These are phyloP conservation scores for Euphrasia arctica DNA, from an alignment of 305 asterid genomes.

Conservation along the genomic window DNA sequence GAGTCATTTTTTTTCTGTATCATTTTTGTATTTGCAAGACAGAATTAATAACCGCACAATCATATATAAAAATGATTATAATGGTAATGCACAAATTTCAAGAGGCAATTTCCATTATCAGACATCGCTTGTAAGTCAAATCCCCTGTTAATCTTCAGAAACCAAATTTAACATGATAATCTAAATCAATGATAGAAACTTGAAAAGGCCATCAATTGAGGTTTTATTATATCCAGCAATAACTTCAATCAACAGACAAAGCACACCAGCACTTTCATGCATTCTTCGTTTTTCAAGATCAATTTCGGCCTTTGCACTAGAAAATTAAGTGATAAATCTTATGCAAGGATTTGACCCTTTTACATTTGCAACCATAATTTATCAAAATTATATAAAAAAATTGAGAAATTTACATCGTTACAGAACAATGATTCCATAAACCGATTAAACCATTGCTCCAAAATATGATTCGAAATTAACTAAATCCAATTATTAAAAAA, in stretches of 20 bases:
- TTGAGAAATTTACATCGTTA: not conserved
- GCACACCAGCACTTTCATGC: no score
- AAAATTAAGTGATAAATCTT: no score
- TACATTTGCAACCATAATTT: not conserved
- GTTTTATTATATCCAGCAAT: not conserved
- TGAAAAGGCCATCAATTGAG: not conserved
- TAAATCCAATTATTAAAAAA: constrained; percentile 6
- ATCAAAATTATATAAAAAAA: no score
- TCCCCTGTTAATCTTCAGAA: not conserved
- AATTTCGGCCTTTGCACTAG: no score
- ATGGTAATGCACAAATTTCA: not conserved
- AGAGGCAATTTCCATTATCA: not conserved
- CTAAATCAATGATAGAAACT: not conserved
- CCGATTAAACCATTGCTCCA: not conserved
- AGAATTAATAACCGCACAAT: not conserved
- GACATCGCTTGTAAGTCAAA: not conserved
- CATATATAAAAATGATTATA: not conserved
- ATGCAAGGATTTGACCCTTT: not conserved
- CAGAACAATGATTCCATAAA: not conserved
- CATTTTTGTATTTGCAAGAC: not conserved
- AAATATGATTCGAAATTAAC: constrained; percentile 2
- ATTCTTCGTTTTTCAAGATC: no score
- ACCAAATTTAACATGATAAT: not conserved
- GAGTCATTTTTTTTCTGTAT: not conserved
- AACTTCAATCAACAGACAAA: not conserved